Evolutionary conservation across 83 land plant genomes (phyloP), one percentile per base, ranked within the genome.

Genomic region (Thuja plicata): DNA sequence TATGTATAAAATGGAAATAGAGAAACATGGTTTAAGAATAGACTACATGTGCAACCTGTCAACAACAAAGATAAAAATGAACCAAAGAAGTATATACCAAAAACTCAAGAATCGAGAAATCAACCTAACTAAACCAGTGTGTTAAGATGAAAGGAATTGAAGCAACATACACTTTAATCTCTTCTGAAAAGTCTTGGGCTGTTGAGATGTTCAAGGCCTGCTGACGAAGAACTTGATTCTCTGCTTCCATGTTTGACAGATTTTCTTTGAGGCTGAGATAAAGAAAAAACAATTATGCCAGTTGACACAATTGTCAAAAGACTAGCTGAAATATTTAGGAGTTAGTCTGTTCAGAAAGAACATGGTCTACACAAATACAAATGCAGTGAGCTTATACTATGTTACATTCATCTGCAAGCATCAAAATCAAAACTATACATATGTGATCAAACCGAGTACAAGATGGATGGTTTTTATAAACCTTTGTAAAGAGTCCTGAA

Each of bases 221-320:
- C 88, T 97, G 97, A 37, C 99, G 93, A n/a, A 97, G 96, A 60
- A 97, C 96, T 91, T 96, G 98, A 88, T 96, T 97, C 86, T 97
- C 99, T 13, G 99, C 94, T 86, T 97, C 99, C 90, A 95, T 62
- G 83, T 94, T 95, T 19, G 97, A 91, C 82, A 96, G 88, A 43
- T 94, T 96, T 87, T 92, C 92, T 91, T 97, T 97, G 60, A 95
- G 88, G 88, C 99, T 97, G 94, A 70, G 88, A 32, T n/a, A 80
- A 19, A 32, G 52, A 87, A 52, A 46, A 41, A 41, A 74, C 19
- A 40, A 12, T 45, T 45, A 55, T 60, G 46, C 21, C 45, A 60
- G 34, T 32, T 21, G 43, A 38, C 17, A 57, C 34, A 41, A 55
- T 34, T 13, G 30, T 86, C 37, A 21, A 15, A 38, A 41, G 27